Base-by-base conservation (phyloP, 306 rosid genomes). In the Corylus heterophylla region DNA sequence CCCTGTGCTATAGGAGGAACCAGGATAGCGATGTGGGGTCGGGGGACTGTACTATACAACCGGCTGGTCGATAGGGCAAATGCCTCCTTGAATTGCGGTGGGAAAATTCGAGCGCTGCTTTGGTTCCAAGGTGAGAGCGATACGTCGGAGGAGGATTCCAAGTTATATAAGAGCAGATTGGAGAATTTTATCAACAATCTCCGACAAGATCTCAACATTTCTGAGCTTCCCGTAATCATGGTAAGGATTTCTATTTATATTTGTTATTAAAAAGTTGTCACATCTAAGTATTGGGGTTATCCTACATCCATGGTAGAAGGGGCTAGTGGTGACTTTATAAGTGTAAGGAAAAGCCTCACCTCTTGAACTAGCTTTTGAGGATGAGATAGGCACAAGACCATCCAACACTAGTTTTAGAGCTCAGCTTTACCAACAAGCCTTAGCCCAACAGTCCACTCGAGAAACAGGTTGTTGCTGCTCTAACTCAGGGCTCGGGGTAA, bases 1-100 rank as follows among this genome's bases (percentile, higher is more conserved):
- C 71, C 71, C 5, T 39, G 71, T 16, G 71, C 71, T 6, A 17
- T 39, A 17, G 71, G 71, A 67, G 71, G 71, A 44, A 39, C 71
- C n/a, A 39, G 1, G 71, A 67, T 39, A n/a, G 1, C 3, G 1
- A 7, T 17, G 5, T 67, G 50, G 71, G 22, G n/a, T 18, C 8
- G 8, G 51, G 72, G 51, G 0, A 42, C 51, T 8, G 0, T 0
- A 4, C 2, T 37, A 37, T 67, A 67, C 72, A 42, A 10, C 6
- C 7, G 9, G 2, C 18, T 67, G 72, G 72, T 67, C 29, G 7
- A 18, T 37, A 67, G 51, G 22, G 50, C 16, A 17, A 42, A 17
- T 3, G 72, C 72, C 3, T 18, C 72, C 0, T 8, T 42, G 13
- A 9, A 10, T 18, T 2, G 35, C 35, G 9, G 51, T 1, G 72